Evolutionary conservation across 2,329 filamentous ascomycete genomes (phyloP).

Genomic region (Meredithiella fracta): DNA sequence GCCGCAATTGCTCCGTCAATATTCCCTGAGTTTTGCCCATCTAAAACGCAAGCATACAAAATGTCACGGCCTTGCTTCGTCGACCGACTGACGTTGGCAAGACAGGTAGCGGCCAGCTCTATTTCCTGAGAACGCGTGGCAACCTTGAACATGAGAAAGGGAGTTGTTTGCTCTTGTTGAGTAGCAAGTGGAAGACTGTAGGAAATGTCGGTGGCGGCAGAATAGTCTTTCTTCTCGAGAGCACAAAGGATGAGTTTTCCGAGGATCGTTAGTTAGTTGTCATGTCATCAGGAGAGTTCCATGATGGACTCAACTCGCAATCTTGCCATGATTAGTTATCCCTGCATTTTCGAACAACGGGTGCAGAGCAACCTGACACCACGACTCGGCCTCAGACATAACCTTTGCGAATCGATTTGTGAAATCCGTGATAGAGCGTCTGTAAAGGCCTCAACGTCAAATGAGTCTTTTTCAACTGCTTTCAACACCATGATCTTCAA

Average conservation of each 20-base stretch:
- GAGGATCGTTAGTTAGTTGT: background rate
- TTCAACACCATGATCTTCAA: conserved; percentile 52
- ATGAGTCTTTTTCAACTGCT: conserved; percentile 28
- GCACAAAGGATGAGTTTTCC: conserved; percentile 62
- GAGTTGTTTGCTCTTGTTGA: conserved; percentile 46
- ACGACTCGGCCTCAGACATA: conserved; percentile 42
- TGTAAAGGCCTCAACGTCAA: conserved; percentile 32
- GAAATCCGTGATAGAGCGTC: conserved; percentile 46
- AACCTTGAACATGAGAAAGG: conserved; percentile 61
- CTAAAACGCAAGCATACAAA: conserved; percentile 64
- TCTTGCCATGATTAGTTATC: conserved; percentile 48
- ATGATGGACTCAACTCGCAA: conserved; percentile 37
- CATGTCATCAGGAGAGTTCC: background rate
- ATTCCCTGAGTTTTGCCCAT: conserved; percentile 52
- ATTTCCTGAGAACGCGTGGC: conserved; percentile 43
- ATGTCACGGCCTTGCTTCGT: conserved; percentile 38
- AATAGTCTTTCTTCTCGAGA: conserved; percentile 39
- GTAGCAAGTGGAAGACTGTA: conserved; percentile 40
- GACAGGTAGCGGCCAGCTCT: conserved; percentile 43
- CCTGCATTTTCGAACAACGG: conserved; percentile 49
- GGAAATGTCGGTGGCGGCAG: conserved; percentile 37
- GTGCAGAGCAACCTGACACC: conserved; percentile 57
- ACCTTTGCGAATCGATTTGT: conserved; percentile 33
- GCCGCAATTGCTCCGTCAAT: conserved; percentile 35
- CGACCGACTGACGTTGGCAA: conserved; percentile 41